Conservation (phyloP, 176 grass and related monocot genomes). For the Phyllostachys edulis region DNA sequence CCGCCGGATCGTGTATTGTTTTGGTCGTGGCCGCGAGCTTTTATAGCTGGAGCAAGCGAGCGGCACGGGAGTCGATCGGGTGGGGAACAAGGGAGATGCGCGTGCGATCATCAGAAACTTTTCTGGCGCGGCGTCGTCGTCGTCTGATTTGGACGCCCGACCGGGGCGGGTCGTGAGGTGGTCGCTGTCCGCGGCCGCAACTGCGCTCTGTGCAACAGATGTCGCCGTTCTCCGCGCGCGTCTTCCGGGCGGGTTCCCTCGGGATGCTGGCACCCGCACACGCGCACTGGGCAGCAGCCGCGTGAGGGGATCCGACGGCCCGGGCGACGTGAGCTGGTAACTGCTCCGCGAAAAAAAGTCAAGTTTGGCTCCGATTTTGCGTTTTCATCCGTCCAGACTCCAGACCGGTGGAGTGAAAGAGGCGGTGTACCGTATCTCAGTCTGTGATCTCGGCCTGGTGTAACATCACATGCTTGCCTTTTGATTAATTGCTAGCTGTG, state of each 20-base stretch:
- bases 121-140: slow-evolving; percentile 19
- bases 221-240: background rate
- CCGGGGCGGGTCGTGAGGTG: slow-evolving; percentile 16
- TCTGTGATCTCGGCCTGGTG: slow-evolving; percentile 16
- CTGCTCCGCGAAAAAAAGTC: background rate
- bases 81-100: slow-evolving; percentile 30
- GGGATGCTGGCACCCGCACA: background rate
- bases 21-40: background rate
- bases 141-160: slow-evolving; percentile 34
- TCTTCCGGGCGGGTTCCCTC: slow-evolving; percentile 31
- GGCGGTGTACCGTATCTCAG: background rate
- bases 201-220: slow-evolving; percentile 12
- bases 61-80: background rate
- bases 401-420: slow-evolving; percentile 3
- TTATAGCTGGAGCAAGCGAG: slow-evolving; percentile 32
- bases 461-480: background rate
- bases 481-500: slow-evolving; percentile 9
- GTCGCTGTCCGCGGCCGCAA: slow-evolving; percentile 31
- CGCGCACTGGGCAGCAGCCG: slow-evolving; percentile 7
- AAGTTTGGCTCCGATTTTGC: slow-evolving; percentile 17
- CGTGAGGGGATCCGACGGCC: slow-evolving; percentile 39
- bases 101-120: slow-evolving; percentile 10
- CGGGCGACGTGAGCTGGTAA: slow-evolving; percentile 15
- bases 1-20: background rate
- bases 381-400: slow-evolving; percentile 12